These are phyloP conservation scores for Cadophora malorum DNA, from an alignment of 2,329 filamentous ascomycete species.

Conservation along the genomic window DNA sequence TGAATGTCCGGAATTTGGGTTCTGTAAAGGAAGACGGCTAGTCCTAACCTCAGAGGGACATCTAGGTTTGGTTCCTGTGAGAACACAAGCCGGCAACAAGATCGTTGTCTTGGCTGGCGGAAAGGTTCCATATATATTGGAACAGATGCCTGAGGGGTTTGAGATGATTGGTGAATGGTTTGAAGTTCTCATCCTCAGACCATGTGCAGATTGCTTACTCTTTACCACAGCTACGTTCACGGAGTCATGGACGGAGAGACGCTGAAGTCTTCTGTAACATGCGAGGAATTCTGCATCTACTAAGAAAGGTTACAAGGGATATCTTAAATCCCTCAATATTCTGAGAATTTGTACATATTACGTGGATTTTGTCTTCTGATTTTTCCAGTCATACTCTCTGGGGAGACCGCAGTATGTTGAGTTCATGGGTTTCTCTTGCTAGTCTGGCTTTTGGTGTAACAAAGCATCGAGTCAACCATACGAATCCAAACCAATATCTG, in stretches of 20 bases:
- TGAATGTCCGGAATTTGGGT: neutral
- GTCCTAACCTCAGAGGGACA: neutral
- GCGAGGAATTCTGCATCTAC: neutral
- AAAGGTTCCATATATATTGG: neutral
- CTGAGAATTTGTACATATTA: too few relatives aligned
- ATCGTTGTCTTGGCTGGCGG: neutral
- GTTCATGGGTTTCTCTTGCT: too few relatives aligned
- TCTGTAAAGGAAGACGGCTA: neutral
- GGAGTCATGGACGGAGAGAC: neutral
- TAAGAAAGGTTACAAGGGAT: neutral
- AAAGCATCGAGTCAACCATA: too few relatives aligned
- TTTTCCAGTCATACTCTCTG: too few relatives aligned
- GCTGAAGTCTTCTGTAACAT: neutral
- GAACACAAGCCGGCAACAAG: neutral
- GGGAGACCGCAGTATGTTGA: too few relatives aligned
- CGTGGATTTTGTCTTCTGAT: too few relatives aligned
- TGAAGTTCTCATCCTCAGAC: neutral
- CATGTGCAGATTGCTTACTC: neutral
- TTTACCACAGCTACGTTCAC: neutral
- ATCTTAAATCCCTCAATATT: too few relatives aligned
- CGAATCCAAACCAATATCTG: too few relatives aligned
- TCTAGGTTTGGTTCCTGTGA: neutral
- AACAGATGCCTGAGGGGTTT: neutral
- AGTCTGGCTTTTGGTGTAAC: too few relatives aligned
- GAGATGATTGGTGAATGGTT: neutral